Evolutionary conservation across 2,329 filamentous ascomycete species (phyloP).

Genomic region (Torrubiella hemipterigena): DNA sequence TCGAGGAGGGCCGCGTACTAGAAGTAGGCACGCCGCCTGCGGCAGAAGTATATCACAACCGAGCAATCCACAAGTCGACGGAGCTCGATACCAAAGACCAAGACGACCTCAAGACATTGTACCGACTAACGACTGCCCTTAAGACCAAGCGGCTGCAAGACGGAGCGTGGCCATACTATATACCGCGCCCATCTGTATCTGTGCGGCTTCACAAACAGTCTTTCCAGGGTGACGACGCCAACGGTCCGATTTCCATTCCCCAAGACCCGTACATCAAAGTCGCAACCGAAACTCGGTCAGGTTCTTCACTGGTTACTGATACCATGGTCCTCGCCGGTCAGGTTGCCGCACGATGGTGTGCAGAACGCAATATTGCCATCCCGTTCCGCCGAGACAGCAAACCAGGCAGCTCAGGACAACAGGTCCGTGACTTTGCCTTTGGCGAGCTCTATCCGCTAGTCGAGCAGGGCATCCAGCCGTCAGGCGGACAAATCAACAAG

Average conservation of each 20-base stretch:
- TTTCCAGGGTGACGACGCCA: slow-evolving; percentile 5
- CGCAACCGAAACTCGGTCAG: slow-evolving; percentile 15
- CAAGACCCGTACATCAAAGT: slow-evolving; percentile 40
- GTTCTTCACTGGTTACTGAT: slow-evolving; percentile 22
- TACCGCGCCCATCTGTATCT: slow-evolving; percentile 27
- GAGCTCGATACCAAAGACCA: slow-evolving; percentile 21
- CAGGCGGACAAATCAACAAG: slow-evolving; percentile 15
- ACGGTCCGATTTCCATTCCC: slow-evolving; percentile 14
- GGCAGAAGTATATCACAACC: too few species aligned
- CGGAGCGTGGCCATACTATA: slow-evolving; percentile 37
- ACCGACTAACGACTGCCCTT: slow-evolving; percentile 33
- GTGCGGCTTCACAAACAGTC: slow-evolving; percentile 28
- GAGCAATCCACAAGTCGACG: slow-evolving; percentile 3
- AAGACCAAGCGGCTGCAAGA: slow-evolving; percentile 28
- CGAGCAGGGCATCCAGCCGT: slow-evolving; percentile 19
- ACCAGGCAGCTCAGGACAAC: slow-evolving; percentile 20
- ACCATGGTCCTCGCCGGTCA: slow-evolving; percentile 52
- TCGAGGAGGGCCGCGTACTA: slow-evolving; percentile 13
- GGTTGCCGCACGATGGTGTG: slow-evolving; percentile 49
- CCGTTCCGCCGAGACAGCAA: slow-evolving; percentile 43
- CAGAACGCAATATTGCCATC: slow-evolving; percentile 42
- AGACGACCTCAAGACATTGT: slow-evolving; percentile 33
- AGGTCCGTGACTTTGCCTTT: slow-evolving; percentile 23
- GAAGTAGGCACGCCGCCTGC: slow-evolving; percentile 15
- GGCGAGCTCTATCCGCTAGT: slow-evolving; percentile 21